These are phyloP conservation scores for Penicillium robsamsonii DNA, from an alignment of 495 filamentous ascomycete species.

Conservation along the genomic window DNA sequence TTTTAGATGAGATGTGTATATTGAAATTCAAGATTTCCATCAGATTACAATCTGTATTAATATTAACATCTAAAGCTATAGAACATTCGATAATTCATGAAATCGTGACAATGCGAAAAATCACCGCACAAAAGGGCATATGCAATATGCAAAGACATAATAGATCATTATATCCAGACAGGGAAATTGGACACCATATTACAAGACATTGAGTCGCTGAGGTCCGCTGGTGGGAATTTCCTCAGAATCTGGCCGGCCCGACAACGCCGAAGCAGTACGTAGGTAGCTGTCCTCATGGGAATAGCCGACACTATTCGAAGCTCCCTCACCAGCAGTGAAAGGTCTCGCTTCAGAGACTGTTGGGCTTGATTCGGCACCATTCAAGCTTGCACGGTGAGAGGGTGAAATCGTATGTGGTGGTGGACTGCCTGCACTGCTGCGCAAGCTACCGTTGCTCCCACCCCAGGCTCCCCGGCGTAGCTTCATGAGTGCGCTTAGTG, in stretches of 20 bases:
- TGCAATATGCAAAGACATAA: constrained; percentile 8
- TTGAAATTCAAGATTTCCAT: not conserved
- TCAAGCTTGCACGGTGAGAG: constrained; percentile 40
- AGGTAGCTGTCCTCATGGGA: constrained; percentile 16
- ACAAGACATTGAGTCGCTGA: constrained; percentile 18
- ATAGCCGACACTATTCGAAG: constrained; percentile 9
- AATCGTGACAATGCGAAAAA: constrained; percentile 16
- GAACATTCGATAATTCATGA: constrained; percentile 15
- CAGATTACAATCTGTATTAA: not conserved
- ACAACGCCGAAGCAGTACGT: constrained; percentile 20
- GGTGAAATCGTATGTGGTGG: constrained; percentile 37
- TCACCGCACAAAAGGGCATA: constrained; percentile 3
- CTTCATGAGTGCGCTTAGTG: constrained; percentile 66
- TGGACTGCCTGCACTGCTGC: constrained; percentile 62
- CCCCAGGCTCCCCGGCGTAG: constrained; percentile 76
- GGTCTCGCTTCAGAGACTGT: constrained; percentile 18
- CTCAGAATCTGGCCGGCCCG: constrained; percentile 11
- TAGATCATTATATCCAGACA: not conserved
- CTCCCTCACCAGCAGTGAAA: constrained; percentile 18
- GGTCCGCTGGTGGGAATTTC: constrained; percentile 15
- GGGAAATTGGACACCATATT: constrained; percentile 5
- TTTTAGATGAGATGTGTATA: not conserved
- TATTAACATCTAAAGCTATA: constrained; percentile 3
- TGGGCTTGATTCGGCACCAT: constrained; percentile 38
- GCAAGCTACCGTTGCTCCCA: constrained; percentile 70